Evolutionary conservation across 2,329 filamentous ascomycete species (phyloP).

Genomic region (Diaporthe ilicicola): DNA sequence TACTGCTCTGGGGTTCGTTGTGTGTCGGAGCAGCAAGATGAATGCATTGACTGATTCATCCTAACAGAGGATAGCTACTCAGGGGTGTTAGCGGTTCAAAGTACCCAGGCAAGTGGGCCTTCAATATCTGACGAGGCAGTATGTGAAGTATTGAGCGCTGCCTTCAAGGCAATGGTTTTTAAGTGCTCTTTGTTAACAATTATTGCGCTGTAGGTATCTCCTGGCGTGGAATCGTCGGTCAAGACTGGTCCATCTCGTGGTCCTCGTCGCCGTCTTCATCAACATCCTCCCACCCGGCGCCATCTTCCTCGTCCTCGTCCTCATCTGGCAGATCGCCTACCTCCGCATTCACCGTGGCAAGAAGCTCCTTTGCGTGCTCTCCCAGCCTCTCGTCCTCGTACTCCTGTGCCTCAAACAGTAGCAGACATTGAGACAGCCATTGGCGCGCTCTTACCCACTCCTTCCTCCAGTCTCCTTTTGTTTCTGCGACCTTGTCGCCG

Average conservation of each 20-base stretch:
- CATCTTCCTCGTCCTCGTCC: slow-evolving; percentile 61
- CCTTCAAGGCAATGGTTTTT: not conserved
- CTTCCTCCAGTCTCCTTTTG: slow-evolving; percentile 60
- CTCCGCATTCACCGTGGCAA: slow-evolving; percentile 69
- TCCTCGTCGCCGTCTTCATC: slow-evolving; percentile 59
- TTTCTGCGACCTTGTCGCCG: slow-evolving; percentile 44
- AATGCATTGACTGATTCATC: not conserved
- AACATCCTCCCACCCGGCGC: slow-evolving; percentile 54
- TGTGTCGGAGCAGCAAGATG: not conserved
- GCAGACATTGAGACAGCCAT: slow-evolving; percentile 84
- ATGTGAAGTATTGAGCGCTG: not conserved
- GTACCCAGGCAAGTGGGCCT: not conserved
- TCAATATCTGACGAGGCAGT: not conserved
- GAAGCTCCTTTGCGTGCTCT: slow-evolving; percentile 77
- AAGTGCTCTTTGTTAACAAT: not conserved
- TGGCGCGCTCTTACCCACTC: slow-evolving; percentile 79
- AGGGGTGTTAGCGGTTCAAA: not conserved
- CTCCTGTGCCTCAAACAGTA: slow-evolving; percentile 79
- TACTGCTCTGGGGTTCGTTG: not conserved
- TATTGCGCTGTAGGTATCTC: not conserved
- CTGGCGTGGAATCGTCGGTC: not conserved
- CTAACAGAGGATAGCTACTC: not conserved
- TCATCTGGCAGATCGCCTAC: slow-evolving; percentile 65
- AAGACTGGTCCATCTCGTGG: slow-evolving; percentile 61
- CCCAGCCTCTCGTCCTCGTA: slow-evolving; percentile 86